phyloP scores from a whole-genome alignment of 352 stramenopile genomes.

The Globisporangium perplexum region DNA sequence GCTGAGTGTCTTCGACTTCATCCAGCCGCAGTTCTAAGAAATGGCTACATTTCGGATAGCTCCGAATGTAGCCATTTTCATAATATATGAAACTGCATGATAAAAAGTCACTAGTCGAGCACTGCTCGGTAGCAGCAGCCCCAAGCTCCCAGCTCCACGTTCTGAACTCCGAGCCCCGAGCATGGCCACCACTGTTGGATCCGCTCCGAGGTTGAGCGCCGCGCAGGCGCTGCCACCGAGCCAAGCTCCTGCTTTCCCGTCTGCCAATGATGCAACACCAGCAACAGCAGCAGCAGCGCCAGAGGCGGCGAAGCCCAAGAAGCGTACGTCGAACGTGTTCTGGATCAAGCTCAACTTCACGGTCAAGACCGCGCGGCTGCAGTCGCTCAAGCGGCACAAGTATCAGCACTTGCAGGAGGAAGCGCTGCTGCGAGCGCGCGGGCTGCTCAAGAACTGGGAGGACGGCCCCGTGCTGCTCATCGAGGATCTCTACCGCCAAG shows the following conservation, averaged over 20 bases:
- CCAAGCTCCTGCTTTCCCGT: background rate
- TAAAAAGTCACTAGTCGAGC: too few relatives aligned
- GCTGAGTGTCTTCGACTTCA: constrained; percentile 12
- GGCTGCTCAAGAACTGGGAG: constrained; percentile 63
- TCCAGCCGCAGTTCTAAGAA: constrained; percentile 6
- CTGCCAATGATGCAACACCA: background rate
- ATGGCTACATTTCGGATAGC: too few relatives aligned
- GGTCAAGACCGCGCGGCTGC: constrained; percentile 53
- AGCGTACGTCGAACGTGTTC: constrained; percentile 35
- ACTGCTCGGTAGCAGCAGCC: too few relatives aligned
- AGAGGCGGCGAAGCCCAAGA: constrained; percentile 9
- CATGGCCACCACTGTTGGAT: too few relatives aligned
- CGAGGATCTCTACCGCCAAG: constrained; percentile 51
- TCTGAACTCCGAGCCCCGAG: too few relatives aligned
- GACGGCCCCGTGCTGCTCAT: constrained; percentile 51
- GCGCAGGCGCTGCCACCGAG: background rate
- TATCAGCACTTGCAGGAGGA: constrained; percentile 73
- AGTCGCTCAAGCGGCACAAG: constrained; percentile 62
- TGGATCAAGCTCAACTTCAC: constrained; percentile 79
- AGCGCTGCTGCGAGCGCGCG: constrained; percentile 46
- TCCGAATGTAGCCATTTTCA: too few relatives aligned
- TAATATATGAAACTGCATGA: background rate
- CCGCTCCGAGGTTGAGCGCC: too few relatives aligned
- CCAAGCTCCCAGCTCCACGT: too few relatives aligned
- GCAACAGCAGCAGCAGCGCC: too few relatives aligned